phyloP scores from a whole-genome alignment of 352 stramenopile genomes.

The Globisporangium recalcitrans region DNA sequence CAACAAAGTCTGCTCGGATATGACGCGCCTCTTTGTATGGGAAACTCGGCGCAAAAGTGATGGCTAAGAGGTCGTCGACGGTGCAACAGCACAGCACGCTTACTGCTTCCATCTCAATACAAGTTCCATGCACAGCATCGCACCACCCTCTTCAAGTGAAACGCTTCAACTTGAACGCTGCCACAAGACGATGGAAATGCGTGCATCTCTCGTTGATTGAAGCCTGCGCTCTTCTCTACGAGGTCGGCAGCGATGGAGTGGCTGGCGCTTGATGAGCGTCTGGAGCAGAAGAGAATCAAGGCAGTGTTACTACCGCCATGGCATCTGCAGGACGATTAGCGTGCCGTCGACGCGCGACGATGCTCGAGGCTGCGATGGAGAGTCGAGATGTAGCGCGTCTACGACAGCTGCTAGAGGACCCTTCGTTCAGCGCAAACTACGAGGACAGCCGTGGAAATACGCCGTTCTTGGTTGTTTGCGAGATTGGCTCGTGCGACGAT shows the following conservation, averaged over 20 bases:
- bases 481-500: constrained; percentile 24
- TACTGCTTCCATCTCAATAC: not conserved
- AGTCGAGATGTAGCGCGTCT: constrained; percentile 27
- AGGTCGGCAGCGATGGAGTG: constrained; percentile 27
- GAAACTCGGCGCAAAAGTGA: not conserved
- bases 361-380: constrained; percentile 39
- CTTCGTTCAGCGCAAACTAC: constrained; percentile 41
- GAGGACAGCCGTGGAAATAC: constrained; percentile 38
- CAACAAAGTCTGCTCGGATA: not conserved
- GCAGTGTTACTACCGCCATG: not conserved
- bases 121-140: not conserved
- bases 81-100: not conserved
- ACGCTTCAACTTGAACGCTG: constrained; percentile 11
- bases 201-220: not conserved
- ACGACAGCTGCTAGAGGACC: constrained; percentile 27
- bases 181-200: too few relatives aligned
- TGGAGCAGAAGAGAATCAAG: constrained; percentile 33
- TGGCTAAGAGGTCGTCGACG: not conserved
- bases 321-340: constrained; percentile 7
- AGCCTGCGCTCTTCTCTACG: not conserved
- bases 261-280: constrained; percentile 37
- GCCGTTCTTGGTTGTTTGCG: constrained; percentile 34
- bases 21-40: not conserved
- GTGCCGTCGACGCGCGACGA: constrained; percentile 11
- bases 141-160: not conserved